Conservation (phyloP, 768 basidiomycete genomes). For the Ramaria rubella region DNA sequence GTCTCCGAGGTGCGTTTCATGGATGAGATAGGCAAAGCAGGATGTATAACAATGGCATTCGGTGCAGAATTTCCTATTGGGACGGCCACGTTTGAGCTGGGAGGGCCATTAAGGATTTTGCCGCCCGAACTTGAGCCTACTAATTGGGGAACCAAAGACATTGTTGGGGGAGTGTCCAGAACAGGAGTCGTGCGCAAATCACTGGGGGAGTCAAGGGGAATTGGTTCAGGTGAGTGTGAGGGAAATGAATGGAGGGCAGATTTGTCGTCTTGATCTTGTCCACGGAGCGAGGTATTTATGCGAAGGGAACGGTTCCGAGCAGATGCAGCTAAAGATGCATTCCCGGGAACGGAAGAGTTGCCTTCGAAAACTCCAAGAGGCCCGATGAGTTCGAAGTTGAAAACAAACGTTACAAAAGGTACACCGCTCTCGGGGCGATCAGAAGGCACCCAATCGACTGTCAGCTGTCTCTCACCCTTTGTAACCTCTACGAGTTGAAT, state of each 20-base stretch:
- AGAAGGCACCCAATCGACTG: not conserved
- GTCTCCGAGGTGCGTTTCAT: too few relatives aligned
- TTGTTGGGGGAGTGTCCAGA: not conserved
- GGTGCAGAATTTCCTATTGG: too few relatives aligned
- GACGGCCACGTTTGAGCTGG: too few relatives aligned
- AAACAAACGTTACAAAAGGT: constrained; percentile 2
- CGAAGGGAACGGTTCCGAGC: not conserved
- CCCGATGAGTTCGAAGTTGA: not conserved
- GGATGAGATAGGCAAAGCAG: too few relatives aligned
- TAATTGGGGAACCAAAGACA: too few relatives aligned
- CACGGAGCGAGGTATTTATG: not conserved
- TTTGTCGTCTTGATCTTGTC: not conserved
- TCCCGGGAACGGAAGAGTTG: not conserved
- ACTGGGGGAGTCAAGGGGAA: not conserved
- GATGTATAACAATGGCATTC: too few relatives aligned
- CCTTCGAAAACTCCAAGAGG: not conserved
- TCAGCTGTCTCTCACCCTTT: not conserved
- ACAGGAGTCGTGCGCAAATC: not conserved
- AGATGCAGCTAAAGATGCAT: not conserved
- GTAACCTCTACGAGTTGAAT: not conserved
- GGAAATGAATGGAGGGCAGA: not conserved
- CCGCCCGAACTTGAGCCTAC: too few relatives aligned
- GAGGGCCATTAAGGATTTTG: too few relatives aligned
- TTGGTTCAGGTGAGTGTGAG: not conserved
- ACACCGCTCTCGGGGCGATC: not conserved